Base-by-base conservation (phyloP, 352 stramenopile species). In the Pythium chondricola region DNA sequence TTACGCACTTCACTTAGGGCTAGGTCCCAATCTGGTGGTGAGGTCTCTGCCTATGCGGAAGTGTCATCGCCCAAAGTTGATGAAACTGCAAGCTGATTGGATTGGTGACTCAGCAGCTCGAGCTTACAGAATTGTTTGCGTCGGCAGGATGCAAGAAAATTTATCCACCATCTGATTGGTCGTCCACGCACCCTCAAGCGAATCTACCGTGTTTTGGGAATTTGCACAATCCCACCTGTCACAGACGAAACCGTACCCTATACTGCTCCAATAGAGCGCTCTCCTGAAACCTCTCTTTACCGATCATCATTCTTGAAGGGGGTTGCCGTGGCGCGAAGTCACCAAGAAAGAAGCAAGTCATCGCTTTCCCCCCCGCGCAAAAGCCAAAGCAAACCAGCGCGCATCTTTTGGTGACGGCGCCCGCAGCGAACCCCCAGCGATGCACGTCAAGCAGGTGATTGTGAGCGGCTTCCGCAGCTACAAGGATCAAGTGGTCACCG, bases 401-500 rank as follows among this genome's bases (percentile, higher is more conserved):
- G n/a, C n/a, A n/a, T n/a, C n/a, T n/a, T n/a, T n/a, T n/a, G n/a
- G n/a, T n/a, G n/a, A n/a, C 9, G 21, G 11, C 25, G 32, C 16
- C n/a, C 17, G 6, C 29, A 17, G 8, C 13, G 30, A 17, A 13
- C 6, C 43, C n/a, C 27, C 3, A 20, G 32, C 37, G 24, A 98
- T 98, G 95, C 94, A 98, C 68, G 96, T 98, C 59, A 98, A 98
- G 75, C 88, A 97, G 63, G 87, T 98, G 40, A 66, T 96, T 7
- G 92, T 98, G 43, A 87, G 79, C 42, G 95, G 95, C 21, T 98
- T 98, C 77, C 84, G 95, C 48, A 96, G 83, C 69, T 97, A 97
- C 74, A 91, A 95, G 60, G 85, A 95, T 52, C 85, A 97, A 54
- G 70, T 86, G 29, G 70, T 85, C 6, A 89, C 95, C 22, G 86